phyloP scores from a whole-genome alignment of 1,284 basidiomycete species.

The Crucibulum parvulum region DNA sequence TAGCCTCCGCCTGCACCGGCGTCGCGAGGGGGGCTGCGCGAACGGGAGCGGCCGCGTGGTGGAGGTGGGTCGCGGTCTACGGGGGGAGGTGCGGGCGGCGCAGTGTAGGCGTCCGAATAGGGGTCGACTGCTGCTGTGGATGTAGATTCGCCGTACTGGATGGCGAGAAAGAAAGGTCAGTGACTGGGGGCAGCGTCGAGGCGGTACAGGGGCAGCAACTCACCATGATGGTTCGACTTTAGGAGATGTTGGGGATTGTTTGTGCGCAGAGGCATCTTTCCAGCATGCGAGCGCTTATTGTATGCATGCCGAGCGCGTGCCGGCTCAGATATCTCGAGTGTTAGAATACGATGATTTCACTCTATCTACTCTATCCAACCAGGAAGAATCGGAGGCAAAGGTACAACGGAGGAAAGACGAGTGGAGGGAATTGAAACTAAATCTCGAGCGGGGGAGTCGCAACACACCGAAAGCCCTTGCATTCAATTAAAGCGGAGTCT shows the following conservation, averaged over 20 bases:
- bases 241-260: constrained; percentile 51
- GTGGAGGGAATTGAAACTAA: too few species aligned
- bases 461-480: not conserved
- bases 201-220: constrained; percentile 33
- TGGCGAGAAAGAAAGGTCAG: constrained; percentile 6
- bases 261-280: constrained; percentile 28
- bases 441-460: not conserved
- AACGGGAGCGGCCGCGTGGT: constrained; percentile 73
- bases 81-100: constrained; percentile 55
- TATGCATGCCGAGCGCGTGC: not conserved
- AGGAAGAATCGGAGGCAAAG: too few species aligned
- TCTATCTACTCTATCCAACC: too few species aligned
- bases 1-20: constrained; percentile 36
- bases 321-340: too few species aligned
- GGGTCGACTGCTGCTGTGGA: constrained; percentile 70
- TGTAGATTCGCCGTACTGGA: constrained; percentile 67
- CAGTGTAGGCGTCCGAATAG: constrained; percentile 82
- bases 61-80: constrained; percentile 56
- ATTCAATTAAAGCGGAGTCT: constrained; percentile 40
- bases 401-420: too few species aligned
- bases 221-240: constrained; percentile 71
- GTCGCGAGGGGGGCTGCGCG: constrained; percentile 67
- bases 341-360: too few species aligned
- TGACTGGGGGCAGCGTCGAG: not conserved
- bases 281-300: constrained; percentile 19